Conservation (phyloP, 2,329 filamentous ascomycete species). For the Ceratocystiopsis brevicomis region DNA sequence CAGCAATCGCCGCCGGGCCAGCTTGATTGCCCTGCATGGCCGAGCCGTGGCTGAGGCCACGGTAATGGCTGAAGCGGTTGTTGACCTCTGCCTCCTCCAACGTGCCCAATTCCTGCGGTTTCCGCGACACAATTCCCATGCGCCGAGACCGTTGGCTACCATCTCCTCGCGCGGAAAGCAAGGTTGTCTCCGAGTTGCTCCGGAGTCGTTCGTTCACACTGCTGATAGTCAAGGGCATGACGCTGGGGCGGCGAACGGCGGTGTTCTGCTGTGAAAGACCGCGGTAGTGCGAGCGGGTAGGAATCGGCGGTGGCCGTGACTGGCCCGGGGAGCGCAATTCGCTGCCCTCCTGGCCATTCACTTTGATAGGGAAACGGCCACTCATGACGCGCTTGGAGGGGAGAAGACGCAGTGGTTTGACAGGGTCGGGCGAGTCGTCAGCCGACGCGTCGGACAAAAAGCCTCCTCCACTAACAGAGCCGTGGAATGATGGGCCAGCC, state of each 20-base stretch:
- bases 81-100: slow-evolving; percentile 43
- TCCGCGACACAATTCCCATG: slow-evolving; percentile 45
- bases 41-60: slow-evolving; percentile 48
- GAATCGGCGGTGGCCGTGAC: slow-evolving; percentile 55
- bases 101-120: slow-evolving; percentile 39
- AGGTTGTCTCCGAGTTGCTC: slow-evolving; percentile 44
- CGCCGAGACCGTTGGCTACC: slow-evolving; percentile 27
- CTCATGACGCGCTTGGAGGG: slow-evolving; percentile 40
- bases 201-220: slow-evolving; percentile 49
- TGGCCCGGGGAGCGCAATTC: slow-evolving; percentile 50
- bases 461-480: too few species aligned
- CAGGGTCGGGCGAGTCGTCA: slow-evolving; percentile 51
- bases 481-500: neutral
- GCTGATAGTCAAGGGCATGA: slow-evolving; percentile 52
- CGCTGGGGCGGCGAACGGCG: slow-evolving; percentile 46
- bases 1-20: slow-evolving; percentile 9
- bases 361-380: slow-evolving; percentile 49
- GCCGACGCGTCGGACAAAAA: slow-evolving; percentile 27
- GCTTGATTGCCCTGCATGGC: slow-evolving; percentile 38
- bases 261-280: slow-evolving; percentile 50
- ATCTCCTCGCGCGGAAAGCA: slow-evolving; percentile 28
- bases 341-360: slow-evolving; percentile 51
- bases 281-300: slow-evolving; percentile 63
- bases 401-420: slow-evolving; percentile 57
- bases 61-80: slow-evolving; percentile 47